Evolutionary conservation across 371 early-diverging fungal genomes (phyloP).

Genomic region (Rhizopus stolonifer): DNA sequence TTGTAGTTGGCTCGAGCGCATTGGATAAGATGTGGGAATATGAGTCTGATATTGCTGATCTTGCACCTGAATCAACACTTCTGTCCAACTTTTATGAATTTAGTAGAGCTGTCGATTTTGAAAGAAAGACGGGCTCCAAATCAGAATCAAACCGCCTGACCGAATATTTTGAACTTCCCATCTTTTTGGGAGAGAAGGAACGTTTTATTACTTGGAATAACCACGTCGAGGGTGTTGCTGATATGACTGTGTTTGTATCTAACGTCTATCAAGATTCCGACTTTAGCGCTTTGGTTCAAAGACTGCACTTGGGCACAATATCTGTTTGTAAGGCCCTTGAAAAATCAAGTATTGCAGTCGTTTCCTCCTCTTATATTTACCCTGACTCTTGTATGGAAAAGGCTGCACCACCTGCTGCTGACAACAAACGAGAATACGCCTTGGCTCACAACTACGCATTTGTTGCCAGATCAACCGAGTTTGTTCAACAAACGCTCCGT

Average conservation of each 20-base stretch:
- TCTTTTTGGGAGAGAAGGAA: conserved; percentile 24
- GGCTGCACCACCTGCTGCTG: conserved; percentile 46
- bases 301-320: conserved; percentile 3
- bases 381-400: conserved; percentile 56
- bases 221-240: conserved; percentile 27
- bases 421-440: conserved; percentile 61
- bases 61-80: conserved; percentile 11
- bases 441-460: conserved; percentile 58
- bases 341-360: conserved; percentile 39
- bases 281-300: conserved; percentile 17
- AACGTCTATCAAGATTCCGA: conserved; percentile 37
- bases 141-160: conserved; percentile 14
- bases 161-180: conserved; percentile 6
- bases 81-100: conserved; percentile 34
- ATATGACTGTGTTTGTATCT: conserved; percentile 23
- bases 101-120: conserved; percentile 18
- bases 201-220: conserved; percentile 33
- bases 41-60: conserved; percentile 6
- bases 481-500: conserved; percentile 54
- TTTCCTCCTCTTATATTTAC: conserved; percentile 57
- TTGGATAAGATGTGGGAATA: conserved; percentile 13
- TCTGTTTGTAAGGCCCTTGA: conserved; percentile 23
- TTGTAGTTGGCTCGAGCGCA: conserved; percentile 27
- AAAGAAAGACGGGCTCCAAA: conserved; percentile 14
- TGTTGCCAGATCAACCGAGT: conserved; percentile 59